Base-by-base conservation (phyloP, 129 eudicot species). In the Flaveria bidentis region DNA sequence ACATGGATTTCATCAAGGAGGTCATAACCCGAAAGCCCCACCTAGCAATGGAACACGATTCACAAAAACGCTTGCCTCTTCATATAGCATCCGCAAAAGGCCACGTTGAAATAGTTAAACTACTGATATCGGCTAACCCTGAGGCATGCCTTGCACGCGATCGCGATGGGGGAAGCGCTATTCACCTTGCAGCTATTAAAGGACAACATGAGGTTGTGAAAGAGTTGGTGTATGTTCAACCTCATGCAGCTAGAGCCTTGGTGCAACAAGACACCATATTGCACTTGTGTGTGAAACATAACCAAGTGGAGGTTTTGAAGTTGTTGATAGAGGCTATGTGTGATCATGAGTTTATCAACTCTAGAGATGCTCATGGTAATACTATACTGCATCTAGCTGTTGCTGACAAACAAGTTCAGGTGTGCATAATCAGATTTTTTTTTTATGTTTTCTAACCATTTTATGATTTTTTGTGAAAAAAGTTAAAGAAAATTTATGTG, bases 51-150 rank as follows among this genome's bases (percentile, higher is more conserved):
- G 85, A 82, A 56, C 41, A 73, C 1, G 87, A 88, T 68, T 88
- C 84, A 60, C 75, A 17, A 22, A 67, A 49, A 25, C 73, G 69
- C 0, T 45, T 84, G 62, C 76, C 94, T 1, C 88, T 88, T 74
- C 94, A 88, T 73, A 4, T 84, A 73, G 88, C 94, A 23, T 84
- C 90, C 0, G 82, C 85, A 1, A 86, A 88, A 42, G 90, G 94
- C 14, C 58, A 82, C 36, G 55, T 56, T 11, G 85, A 72, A 3
- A 68, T 85, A 1, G 93, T 83, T 7, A 73, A 46, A 26, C 69
- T 41, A 2, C 22, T 85, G 47, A 0, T 81, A 33, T 20, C 15
- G 20, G 71, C 74, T 6, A 67, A 75, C 15, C 56, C 56, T 0
- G 83, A 82, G 11, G 23, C 82, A 69, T 88, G 90, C 71, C 60